Percentiles rank a stretch among this genome's conserved stretches.
phyloP scores from a whole-genome alignment of 441 rosid species.

The Adansonia madagascariensis region DNA sequence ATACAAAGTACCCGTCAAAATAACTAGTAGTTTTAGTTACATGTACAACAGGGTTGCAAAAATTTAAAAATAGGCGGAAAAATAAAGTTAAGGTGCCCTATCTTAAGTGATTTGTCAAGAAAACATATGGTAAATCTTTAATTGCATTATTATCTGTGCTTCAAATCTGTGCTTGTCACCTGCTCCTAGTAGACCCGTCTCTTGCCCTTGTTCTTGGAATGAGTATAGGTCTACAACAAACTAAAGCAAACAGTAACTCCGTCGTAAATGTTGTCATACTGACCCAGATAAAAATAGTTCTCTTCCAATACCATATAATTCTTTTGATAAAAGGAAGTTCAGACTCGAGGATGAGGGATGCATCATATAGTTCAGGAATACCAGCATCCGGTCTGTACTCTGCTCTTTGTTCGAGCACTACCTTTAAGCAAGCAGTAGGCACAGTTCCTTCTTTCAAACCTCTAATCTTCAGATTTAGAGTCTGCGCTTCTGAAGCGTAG shows the following conservation, averaged over 20 bases:
- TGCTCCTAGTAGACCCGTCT: conserved; percentile 34
- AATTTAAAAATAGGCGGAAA: not conserved
- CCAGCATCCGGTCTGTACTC: conserved; percentile 69
- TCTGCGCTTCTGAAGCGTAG: conserved; percentile 72
- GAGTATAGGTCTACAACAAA: conserved; percentile 71
- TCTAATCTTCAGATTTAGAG: conserved; percentile 55
- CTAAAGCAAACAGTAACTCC: conserved; percentile 54
- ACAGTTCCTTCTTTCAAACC: conserved; percentile 57
- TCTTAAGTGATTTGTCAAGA: not conserved
- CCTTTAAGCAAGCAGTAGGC: conserved; percentile 77
- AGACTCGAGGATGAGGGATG: conserved; percentile 59
- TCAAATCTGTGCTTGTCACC: not conserved
- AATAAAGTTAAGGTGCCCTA: not conserved
- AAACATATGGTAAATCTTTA: not conserved
- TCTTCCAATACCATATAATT: conserved; percentile 79
- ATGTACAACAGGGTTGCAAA: conserved; percentile 11
- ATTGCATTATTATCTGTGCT: conserved; percentile 18
- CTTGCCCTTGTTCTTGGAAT: conserved; percentile 59
- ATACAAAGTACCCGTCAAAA: not conserved
- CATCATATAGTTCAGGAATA: conserved; percentile 80
- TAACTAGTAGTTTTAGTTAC: not conserved
- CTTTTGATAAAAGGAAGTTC: conserved; percentile 67
- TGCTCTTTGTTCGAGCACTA: conserved; percentile 74
- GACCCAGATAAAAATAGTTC: conserved; percentile 69
- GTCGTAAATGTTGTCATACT: conserved; percentile 50